Base-by-base conservation (phyloP, 2,329 filamentous ascomycete species). In the Coleophoma eucalyptorum region DNA sequence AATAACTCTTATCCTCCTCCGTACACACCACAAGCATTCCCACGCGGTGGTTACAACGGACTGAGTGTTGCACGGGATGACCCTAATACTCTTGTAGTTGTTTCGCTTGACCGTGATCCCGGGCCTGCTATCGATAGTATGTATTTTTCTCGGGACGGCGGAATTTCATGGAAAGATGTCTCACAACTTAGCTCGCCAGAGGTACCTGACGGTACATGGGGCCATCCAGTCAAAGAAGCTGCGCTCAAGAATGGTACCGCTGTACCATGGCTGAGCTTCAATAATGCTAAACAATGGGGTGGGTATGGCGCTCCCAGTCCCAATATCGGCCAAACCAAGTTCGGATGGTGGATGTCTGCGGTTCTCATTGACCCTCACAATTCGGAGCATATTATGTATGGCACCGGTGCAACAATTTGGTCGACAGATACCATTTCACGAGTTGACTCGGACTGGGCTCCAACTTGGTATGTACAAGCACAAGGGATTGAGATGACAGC, bases 291-390 rank as follows among this genome's bases (percentile, higher is more conserved):
- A 15, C 32, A 42, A 35, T 55, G 52, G 52, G 52, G 52, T 13
- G 52, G 52, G 13, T 55, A 55, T 38, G 52, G 52, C 48, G 54
- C 54, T 34, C 51, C 54, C 7, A 47, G 42, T 5, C 54, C 50
- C 34, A 47, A 50, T 40, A 41, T 50, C 34, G 54, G 51, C 32
- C 16, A 47, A 4, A 42, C 51, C 15, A 53, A 50, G 26, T 63
- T 82, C 4, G 79, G 79, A 2, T 82, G 79, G 79, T 82, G 81
- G 79, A 79, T 82, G 13, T 78, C 81, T 56, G 67, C 74, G 0
- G 64, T 83, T 5, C 76, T 77, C 18, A 82, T 83, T 44, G 69
- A 83, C 56, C 79, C 79, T 0, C 69, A 73, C 13, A 77, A 83
- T 58, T 79, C 76, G 50, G 69, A 81, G 57, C 78, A 81, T 61